Percentiles rank a stretch among this genome's conserved stretches.
Conservation (phyloP, 2,329 filamentous ascomycete genomes). For the Aureobasidium zeae region DNA sequence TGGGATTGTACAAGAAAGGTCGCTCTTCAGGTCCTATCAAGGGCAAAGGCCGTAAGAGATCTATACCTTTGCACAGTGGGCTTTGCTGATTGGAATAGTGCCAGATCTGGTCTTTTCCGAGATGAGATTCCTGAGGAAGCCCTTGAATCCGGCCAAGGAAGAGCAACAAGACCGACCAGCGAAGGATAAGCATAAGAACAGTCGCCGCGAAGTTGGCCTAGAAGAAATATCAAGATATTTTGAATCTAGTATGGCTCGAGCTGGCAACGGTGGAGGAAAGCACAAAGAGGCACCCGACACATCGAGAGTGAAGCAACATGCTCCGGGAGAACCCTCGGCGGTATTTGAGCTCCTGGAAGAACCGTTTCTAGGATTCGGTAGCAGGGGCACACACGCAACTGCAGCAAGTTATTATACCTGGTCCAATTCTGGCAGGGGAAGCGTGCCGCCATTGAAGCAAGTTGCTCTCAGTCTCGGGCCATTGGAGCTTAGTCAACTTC, state of each 20-base stretch:
- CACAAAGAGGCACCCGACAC: background rate
- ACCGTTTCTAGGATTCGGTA: slow-evolving; percentile 32
- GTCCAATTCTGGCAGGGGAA: background rate
- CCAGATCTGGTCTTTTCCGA: slow-evolving; percentile 45
- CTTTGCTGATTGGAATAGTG: slow-evolving; percentile 30
- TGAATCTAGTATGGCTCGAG: slow-evolving; percentile 24
- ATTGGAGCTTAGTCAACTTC: background rate
- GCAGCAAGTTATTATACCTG: slow-evolving; percentile 22
- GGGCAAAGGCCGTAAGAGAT: slow-evolving; percentile 33
- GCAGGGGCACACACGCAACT: slow-evolving; percentile 24
- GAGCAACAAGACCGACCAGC: slow-evolving; percentile 20
- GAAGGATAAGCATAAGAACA: slow-evolving; percentile 24
- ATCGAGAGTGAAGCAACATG: background rate
- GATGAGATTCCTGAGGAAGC: slow-evolving; percentile 40
- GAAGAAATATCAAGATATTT: slow-evolving; percentile 41
- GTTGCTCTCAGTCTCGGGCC: background rate
- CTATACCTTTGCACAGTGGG: slow-evolving; percentile 20
- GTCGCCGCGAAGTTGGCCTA: slow-evolving; percentile 27
- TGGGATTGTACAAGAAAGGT: slow-evolving; percentile 42
- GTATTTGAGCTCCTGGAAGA: slow-evolving; percentile 29
- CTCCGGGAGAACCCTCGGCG: background rate
- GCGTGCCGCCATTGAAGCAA: background rate
- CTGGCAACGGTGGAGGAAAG: slow-evolving; percentile 17
- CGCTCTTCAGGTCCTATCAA: slow-evolving; percentile 37
- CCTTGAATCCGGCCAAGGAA: slow-evolving; percentile 24